Conservation (phyloP, 2,329 filamentous ascomycete genomes). For the Xylariaceae sp. region DNA sequence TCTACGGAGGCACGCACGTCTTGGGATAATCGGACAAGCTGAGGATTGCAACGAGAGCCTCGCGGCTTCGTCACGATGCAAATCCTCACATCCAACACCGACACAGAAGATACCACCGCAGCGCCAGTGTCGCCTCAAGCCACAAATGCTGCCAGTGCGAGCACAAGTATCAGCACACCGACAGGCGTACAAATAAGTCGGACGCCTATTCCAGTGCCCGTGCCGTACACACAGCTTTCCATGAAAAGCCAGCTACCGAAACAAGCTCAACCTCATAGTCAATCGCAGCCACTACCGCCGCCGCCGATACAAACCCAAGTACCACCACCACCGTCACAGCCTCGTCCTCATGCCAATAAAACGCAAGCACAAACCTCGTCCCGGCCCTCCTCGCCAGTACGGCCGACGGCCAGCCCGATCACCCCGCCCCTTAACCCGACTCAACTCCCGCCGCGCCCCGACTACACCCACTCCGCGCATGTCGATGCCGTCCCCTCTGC, state of each 20-base stretch:
- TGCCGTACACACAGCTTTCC: slow-evolving; percentile 1
- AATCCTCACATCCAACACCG: slow-evolving; percentile 26
- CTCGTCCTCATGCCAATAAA: not conserved
- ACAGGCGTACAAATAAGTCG: not conserved
- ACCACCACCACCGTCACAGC: not conserved
- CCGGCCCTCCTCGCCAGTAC: slow-evolving; percentile 40
- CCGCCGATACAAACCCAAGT: slow-evolving; percentile 2
- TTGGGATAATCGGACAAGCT: too few species aligned
- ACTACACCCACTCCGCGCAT: slow-evolving; percentile 22
- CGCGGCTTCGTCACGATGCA: slow-evolving; percentile 20
- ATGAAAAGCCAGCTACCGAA: not conserved
- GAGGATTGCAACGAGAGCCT: slow-evolving; percentile 1
- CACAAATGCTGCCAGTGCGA: slow-evolving; percentile 2
- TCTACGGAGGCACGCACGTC: too few species aligned
- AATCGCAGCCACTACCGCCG: not conserved
- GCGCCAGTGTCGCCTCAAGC: too few species aligned
- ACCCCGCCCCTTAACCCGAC: slow-evolving; percentile 44
- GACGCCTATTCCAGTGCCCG: slow-evolving; percentile 14
- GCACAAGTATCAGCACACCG: not conserved
- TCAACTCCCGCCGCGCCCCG: slow-evolving; percentile 24
- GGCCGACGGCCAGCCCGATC: slow-evolving; percentile 51
- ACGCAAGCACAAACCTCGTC: slow-evolving; percentile 8
- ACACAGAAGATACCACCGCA: slow-evolving; percentile 4
- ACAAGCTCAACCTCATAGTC: slow-evolving; percentile 5
- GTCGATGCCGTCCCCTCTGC: slow-evolving; percentile 9